These are phyloP conservation scores for Musa troglodytarum DNA, from an alignment of 176 grass and related monocot genomes.

Conservation along the genomic window DNA sequence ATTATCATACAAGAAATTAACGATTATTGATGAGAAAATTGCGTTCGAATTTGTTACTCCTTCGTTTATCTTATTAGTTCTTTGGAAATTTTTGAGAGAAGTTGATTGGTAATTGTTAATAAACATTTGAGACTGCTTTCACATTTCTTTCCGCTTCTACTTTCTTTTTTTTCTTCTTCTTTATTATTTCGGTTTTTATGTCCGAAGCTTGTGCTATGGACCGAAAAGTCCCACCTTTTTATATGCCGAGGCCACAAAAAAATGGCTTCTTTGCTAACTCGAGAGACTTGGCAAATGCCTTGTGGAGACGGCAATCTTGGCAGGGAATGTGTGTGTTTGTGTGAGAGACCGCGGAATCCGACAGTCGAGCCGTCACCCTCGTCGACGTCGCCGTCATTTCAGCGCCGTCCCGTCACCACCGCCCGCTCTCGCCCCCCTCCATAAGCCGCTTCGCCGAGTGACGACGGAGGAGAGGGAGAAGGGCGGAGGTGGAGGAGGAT, in stretches of 20 bases:
- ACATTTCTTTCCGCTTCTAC: no score
- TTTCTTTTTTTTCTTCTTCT: no score
- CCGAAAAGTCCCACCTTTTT: not conserved
- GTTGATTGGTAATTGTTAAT: no score
- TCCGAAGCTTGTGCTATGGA: not conserved
- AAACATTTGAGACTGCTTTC: no score
- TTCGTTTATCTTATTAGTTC: no score
- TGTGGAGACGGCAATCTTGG: slow-evolving; percentile 47
- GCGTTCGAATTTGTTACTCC: no score
- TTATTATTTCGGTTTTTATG: no score
- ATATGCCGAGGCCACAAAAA: not conserved
- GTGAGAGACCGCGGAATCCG: not conserved
- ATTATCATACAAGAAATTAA: no score
- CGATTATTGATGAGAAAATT: no score
- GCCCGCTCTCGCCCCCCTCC: not conserved
- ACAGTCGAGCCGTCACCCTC: not conserved
- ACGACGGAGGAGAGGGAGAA: slow-evolving; percentile 21
- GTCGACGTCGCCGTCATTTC: not conserved
- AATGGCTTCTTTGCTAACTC: not conserved
- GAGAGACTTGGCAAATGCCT: slow-evolving; percentile 22
- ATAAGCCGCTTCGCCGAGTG: slow-evolving; percentile 17
- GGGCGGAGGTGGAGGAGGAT: slow-evolving; percentile 29
- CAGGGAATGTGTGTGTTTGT: slow-evolving; percentile 10
- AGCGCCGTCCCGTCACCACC: slow-evolving; percentile 25
- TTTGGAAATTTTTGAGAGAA: no score